Evolutionary conservation across 1,284 basidiomycete species (phyloP), one percentile per base, ranked within the genome.

Genomic region (Polyporus tsugae): DNA sequence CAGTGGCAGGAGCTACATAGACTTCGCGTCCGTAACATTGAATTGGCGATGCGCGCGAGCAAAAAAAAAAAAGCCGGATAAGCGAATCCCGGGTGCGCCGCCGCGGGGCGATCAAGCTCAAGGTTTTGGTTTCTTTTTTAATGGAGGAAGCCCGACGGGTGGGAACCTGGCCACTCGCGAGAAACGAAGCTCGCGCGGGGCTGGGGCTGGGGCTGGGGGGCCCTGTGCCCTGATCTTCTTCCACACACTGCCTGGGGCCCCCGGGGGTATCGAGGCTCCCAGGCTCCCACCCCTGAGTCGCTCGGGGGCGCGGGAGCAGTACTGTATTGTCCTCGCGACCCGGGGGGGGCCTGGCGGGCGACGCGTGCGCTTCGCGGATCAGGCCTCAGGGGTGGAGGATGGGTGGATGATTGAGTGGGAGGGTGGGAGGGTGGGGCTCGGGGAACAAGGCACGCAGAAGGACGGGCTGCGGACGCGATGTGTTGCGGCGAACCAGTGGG

Each of bases 191-290:
- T 17, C 58, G 42, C 29, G 15, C 46, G 19, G 61, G 36, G 63
- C 49, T 58, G 53, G 44, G 65, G 61, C 63, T 68, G 65, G 25
- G n/a, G n/a, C n/a, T n/a, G n/a, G n/a, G n/a, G 63, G 25, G 36
- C 58, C 58, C 38, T 59, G 58, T 59, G 58, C 58, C 58, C 58
- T 59, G 58, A 59, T 59, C 38, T 22, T 39, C 58, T n/a, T 6
- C 17, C 6, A 6, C 46, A 49, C 46, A 22, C 7, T 5, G 35
- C 15, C 13, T n/a, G 36, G 58, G 58, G 35, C 4, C 35, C 25
- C 36, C 6, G 6, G 36, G n/a, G 10, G 25, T 4, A n/a, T n/a
- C n/a, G n/a, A n/a, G n/a, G n/a, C 9, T 13, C 13, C 13, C 39
- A 39, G 39, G 49, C 15, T 59, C 57, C 57, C 57, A 59, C 57